A percentile compares a stretch with the other conserved stretches of the same genome.
phyloP scores from a whole-genome alignment of 345 rosid species.

The Alliaria petiolata region DNA sequence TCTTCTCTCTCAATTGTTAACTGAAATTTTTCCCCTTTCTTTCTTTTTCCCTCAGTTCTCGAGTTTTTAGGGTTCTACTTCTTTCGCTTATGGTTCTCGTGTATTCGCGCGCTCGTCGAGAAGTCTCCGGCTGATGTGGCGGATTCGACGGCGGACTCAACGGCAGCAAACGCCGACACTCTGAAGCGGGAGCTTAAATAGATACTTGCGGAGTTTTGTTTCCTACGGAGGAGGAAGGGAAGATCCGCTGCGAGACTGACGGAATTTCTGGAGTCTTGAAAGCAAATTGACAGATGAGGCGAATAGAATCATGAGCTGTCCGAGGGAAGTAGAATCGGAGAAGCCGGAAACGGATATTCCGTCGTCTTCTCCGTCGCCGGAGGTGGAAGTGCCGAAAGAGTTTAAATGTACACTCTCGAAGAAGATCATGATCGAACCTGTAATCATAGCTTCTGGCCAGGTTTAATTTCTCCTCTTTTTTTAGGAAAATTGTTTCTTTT shows the following conservation, averaged over 20 bases:
- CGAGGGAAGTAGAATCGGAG: slow-evolving; percentile 23
- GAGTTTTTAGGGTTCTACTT: slow-evolving; percentile 12
- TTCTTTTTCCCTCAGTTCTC: neutral
- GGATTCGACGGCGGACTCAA: neutral
- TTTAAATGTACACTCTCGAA: slow-evolving; percentile 17
- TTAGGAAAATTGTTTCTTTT: neutral
- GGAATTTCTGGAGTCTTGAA: slow-evolving; percentile 25
- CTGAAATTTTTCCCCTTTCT: neutral
- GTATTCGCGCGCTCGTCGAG: neutral
- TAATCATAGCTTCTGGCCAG: slow-evolving; percentile 51
- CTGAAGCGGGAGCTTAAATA: neutral
- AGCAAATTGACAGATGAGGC: slow-evolving; percentile 38
- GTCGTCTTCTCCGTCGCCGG: neutral
- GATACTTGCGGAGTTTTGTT: neutral
- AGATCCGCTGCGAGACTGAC: slow-evolving; percentile 1
- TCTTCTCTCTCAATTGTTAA: neutral
- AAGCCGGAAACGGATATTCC: slow-evolving; percentile 1
- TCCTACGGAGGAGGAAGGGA: slow-evolving; percentile 22
- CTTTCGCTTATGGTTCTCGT: too few species aligned
- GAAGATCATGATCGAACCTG: slow-evolving; percentile 42
- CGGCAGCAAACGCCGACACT: slow-evolving; percentile 6
- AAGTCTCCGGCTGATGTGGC: neutral
- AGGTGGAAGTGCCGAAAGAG: slow-evolving; percentile 11
- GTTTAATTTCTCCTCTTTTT: slow-evolving; percentile 16
- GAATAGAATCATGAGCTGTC: slow-evolving; percentile 22